Evolutionary conservation across 2,329 filamentous ascomycete species (phyloP).

Genomic region (Calonectria naviculata): DNA sequence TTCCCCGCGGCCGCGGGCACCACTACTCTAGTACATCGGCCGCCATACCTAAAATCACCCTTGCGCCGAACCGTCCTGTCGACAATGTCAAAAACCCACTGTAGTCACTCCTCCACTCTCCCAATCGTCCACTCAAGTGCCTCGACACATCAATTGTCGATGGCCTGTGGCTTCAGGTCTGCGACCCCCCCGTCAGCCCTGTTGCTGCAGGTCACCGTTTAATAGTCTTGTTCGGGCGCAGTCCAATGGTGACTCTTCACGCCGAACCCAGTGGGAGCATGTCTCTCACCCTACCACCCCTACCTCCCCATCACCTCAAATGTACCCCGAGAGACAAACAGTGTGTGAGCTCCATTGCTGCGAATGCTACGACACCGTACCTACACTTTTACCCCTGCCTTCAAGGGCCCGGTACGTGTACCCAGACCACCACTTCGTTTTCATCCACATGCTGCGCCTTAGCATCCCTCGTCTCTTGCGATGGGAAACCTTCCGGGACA

Average conservation of each 20-base stretch:
- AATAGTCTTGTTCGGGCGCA: slow-evolving; percentile 25
- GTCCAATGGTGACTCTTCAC: slow-evolving; percentile 43
- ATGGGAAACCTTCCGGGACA: slow-evolving; percentile 31
- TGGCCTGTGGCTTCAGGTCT: slow-evolving; percentile 22
- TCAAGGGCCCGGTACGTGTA: slow-evolving; percentile 24
- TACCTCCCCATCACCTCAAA: slow-evolving; percentile 2
- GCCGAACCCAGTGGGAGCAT: slow-evolving; percentile 37
- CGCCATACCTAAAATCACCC: slow-evolving; percentile 4
- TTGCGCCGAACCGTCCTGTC: slow-evolving; percentile 18
- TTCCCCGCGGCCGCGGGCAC: slow-evolving; percentile 8
- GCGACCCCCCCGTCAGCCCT: slow-evolving; percentile 40
- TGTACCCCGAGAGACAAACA: slow-evolving; percentile 5
- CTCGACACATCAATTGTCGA: not conserved
- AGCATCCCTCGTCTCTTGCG: slow-evolving; percentile 33
- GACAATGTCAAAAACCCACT: slow-evolving; percentile 10
- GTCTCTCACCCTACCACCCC: slow-evolving; percentile 22
- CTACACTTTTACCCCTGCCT: slow-evolving; percentile 25
- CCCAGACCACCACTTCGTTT: slow-evolving; percentile 28
- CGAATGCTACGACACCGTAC: slow-evolving; percentile 8
- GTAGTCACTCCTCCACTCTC: slow-evolving; percentile 18
- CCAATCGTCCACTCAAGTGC: slow-evolving; percentile 8
- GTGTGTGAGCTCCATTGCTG: not conserved
- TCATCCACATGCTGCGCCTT: slow-evolving; percentile 42
- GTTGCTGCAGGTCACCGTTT: slow-evolving; percentile 38
- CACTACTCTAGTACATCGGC: slow-evolving; percentile 1